Evolutionary conservation across 805 yeast genomes (phyloP).

Genomic region (Teunomyces pallodes): DNA sequence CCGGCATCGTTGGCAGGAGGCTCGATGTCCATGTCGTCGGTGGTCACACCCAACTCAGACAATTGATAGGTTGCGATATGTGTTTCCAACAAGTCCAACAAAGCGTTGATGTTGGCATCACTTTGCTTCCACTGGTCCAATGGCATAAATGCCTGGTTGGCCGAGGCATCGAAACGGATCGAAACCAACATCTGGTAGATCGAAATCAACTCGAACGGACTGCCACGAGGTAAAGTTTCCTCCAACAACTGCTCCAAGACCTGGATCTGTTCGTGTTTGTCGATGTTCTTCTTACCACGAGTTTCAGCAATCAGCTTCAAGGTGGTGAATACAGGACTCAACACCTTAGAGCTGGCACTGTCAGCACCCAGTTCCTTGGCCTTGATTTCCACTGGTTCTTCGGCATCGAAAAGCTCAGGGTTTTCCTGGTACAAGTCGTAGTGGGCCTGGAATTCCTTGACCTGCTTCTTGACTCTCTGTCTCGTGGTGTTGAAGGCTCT

Average conservation of each 20-base stretch:
- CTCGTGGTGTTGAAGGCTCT: conserved; percentile 83
- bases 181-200: conserved; percentile 82
- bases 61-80: conserved; percentile 59
- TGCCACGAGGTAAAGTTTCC: conserved; percentile 20
- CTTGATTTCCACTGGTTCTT: conserved; percentile 36
- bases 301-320: conserved; percentile 76
- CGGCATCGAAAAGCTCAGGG: conserved; percentile 73
- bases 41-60: conserved; percentile 65
- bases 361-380: neutral
- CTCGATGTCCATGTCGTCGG: conserved; percentile 74
- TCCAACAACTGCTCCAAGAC: conserved; percentile 62
- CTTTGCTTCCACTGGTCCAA: conserved; percentile 75
- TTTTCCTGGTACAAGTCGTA: conserved; percentile 59
- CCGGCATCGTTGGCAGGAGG: conserved; percentile 59
- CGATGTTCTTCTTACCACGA: conserved; percentile 94
- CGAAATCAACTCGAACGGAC: conserved; percentile 72
- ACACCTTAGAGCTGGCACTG: conserved; percentile 37
- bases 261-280: conserved; percentile 72
- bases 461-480: conserved; percentile 83
- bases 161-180: conserved; percentile 77
- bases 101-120: conserved; percentile 55
- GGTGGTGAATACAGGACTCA: conserved; percentile 61
- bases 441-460: conserved; percentile 63
- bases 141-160: conserved; percentile 71
- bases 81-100: conserved; percentile 68